Percentiles rank a stretch among this genome's conserved stretches.
These are phyloP conservation scores for Chalaropsis ovoidea DNA, from an alignment of 2,329 filamentous ascomycete species.

Conservation along the genomic window DNA sequence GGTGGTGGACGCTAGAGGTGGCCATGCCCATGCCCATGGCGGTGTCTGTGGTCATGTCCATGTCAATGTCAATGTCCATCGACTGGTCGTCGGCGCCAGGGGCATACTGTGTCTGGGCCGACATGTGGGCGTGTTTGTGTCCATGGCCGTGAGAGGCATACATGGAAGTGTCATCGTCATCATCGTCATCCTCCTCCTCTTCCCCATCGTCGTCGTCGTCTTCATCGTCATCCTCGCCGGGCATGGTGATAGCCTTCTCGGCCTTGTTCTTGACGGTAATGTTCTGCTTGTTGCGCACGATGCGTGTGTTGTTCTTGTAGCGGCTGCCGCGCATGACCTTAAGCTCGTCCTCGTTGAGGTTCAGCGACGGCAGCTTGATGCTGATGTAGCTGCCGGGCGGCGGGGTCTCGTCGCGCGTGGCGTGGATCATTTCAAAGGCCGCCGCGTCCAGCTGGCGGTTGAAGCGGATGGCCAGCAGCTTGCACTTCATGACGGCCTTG, in stretches of 20 bases:
- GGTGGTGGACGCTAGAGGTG: neutral
- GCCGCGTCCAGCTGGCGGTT: constrained; percentile 42
- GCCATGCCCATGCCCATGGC: neutral
- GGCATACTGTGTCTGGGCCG: neutral
- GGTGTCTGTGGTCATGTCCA: neutral
- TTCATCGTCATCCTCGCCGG: constrained; percentile 22
- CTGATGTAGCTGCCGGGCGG: constrained; percentile 31
- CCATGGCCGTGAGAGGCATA: neutral
- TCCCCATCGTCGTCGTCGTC: constrained; percentile 21
- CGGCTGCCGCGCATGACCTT: constrained; percentile 32
- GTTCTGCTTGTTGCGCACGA: constrained; percentile 28
- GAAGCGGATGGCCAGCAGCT: constrained; percentile 59
- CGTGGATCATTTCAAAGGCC: constrained; percentile 39
- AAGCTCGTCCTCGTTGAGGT: constrained; percentile 34
- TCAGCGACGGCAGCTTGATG: constrained; percentile 35
- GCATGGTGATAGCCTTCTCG: constrained; percentile 16
- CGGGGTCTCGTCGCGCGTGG: constrained; percentile 31
- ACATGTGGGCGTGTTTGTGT: neutral
- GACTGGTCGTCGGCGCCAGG: neutral
- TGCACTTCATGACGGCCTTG: constrained; percentile 78
- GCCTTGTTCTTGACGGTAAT: constrained; percentile 27
- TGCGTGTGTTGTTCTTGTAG: constrained; percentile 27
- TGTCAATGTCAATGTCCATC: constrained; percentile 3
- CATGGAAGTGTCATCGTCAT: constrained; percentile 21
- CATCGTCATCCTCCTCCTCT: constrained; percentile 27